Evolutionary conservation across 306 rosid genomes (phyloP), one percentile per base, ranked within the genome.

Genomic region (Inga oerstediana): DNA sequence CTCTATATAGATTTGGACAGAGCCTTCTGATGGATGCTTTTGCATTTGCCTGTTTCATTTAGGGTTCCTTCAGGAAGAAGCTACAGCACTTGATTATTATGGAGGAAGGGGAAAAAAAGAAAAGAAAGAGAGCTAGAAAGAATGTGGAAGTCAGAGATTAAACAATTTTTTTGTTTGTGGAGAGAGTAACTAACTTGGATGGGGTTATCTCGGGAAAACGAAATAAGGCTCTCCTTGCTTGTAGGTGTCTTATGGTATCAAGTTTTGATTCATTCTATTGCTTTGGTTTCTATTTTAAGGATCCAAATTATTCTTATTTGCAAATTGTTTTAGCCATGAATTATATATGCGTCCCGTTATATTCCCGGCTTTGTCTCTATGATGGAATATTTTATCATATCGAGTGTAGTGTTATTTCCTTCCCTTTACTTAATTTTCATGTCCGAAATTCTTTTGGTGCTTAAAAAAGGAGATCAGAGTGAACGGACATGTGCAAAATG

Each of bases 1-100:
- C 99, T 83, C 70, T 87, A 19, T 93, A 92, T 5, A 92, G 83
- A 82, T 93, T 96, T 13, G 98, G 99, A 87, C 98, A 93, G n/a
- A 93, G 92, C 88, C 94, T 94, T 84, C 96, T 91, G 84, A 93
- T 85, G 46, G 79, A 79, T 43, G 80, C 52, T 82, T 75, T 67
- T 79, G 86, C 27, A 45, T 80, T 48, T 65, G 73, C 48, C 12
- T 84, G 89, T 81, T 88, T 88, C 91, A 88, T 87, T 78, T 75
- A 74, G 54, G 24, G 54, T 20, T 4, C 15, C 10, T 77, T 10
- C 49, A 17, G 46, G 73, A 67, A 37, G 73, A 67, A 30, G 22
- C 54, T 49, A 49, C 14, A 10, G 13, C 3, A 16, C 64, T 19
- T 52, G 59, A 58, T 7, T 41, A 65, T 65, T 65, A 41, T 24